These are phyloP conservation scores for Thelephora terrestris DNA, from an alignment of 1,284 basidiomycete genomes.

Conservation along the genomic window DNA sequence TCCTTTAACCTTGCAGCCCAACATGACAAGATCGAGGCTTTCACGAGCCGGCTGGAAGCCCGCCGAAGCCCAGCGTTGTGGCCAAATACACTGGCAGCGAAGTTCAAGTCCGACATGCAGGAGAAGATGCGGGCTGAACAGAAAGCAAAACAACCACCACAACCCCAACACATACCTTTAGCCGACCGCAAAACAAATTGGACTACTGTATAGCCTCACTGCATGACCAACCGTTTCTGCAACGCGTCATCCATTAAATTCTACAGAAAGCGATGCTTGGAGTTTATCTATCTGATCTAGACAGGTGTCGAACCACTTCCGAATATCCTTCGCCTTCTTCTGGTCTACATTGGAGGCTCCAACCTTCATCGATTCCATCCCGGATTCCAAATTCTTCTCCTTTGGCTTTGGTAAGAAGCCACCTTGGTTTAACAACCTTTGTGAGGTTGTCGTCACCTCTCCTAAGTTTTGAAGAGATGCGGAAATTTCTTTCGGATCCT, in stretches of 20 bases:
- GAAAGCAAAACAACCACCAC: not conserved
- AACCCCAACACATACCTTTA: not conserved
- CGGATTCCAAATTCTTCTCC: slow-evolving; percentile 20
- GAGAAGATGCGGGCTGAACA: slow-evolving; percentile 21
- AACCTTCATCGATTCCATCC: slow-evolving; percentile 23
- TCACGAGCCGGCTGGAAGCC: slow-evolving; percentile 45
- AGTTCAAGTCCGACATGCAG: slow-evolving; percentile 39
- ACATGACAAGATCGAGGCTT: slow-evolving; percentile 55
- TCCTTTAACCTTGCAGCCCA: slow-evolving; percentile 63
- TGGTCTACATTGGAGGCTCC: slow-evolving; percentile 20
- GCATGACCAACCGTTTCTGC: too few species aligned
- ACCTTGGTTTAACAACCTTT: not conserved
- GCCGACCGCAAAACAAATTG: not conserved
- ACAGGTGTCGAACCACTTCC: slow-evolving; percentile 51
- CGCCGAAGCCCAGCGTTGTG: slow-evolving; percentile 45
- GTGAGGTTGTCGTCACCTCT: not conserved
- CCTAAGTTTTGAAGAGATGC: not conserved
- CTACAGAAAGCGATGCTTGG: slow-evolving; percentile 11
- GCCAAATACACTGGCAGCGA: slow-evolving; percentile 58
- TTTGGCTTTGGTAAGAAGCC: not conserved
- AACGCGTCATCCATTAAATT: slow-evolving; percentile 1
- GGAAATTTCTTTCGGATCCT: not conserved
- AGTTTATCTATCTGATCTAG: slow-evolving; percentile 42
- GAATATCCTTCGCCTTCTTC: slow-evolving; percentile 18
- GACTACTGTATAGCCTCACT: not conserved